These are phyloP conservation scores for Cyberlindnera maclurae DNA, from an alignment of 805 yeast genomes.

Conservation along the genomic window DNA sequence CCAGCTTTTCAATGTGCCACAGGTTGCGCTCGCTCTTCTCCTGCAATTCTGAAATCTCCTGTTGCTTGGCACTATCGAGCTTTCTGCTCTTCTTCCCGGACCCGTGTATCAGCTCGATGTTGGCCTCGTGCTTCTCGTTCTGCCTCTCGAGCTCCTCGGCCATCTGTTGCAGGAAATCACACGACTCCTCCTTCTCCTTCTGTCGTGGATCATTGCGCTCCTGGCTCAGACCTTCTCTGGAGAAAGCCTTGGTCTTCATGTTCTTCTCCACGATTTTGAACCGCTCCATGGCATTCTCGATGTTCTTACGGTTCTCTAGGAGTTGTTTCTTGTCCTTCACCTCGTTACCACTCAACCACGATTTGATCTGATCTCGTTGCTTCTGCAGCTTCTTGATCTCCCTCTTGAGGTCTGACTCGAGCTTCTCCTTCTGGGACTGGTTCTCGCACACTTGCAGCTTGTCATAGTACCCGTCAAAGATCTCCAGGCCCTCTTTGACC, in stretches of 20 bases:
- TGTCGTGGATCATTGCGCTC: conserved; percentile 72
- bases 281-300: conserved; percentile 84
- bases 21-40: conserved; percentile 65
- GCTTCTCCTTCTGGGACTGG: conserved; percentile 85
- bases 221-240: conserved; percentile 83
- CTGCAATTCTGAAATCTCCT: conserved; percentile 54
- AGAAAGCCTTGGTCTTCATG: conserved; percentile 89
- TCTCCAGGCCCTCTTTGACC: conserved; percentile 84
- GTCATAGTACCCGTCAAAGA: conserved; percentile 79
- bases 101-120: conserved; percentile 46
- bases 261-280: conserved; percentile 91
- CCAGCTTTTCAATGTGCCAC: conserved; percentile 73
- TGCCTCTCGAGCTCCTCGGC: conserved; percentile 80
- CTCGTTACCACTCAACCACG: conserved; percentile 88
- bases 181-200: conserved; percentile 67
- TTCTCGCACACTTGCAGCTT: conserved; percentile 77
- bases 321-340: conserved; percentile 82
- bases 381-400: conserved; percentile 93
- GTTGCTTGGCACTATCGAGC: conserved; percentile 44
- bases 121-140: conserved; percentile 70
- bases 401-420: conserved; percentile 86
- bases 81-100: conserved; percentile 46
- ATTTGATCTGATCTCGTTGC: conserved; percentile 89
- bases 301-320: conserved; percentile 65
- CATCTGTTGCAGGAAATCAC: conserved; percentile 59